phyloP scores from a whole-genome alignment of 352 stramenopile genomes.

The Pythium aphanidermatum region DNA sequence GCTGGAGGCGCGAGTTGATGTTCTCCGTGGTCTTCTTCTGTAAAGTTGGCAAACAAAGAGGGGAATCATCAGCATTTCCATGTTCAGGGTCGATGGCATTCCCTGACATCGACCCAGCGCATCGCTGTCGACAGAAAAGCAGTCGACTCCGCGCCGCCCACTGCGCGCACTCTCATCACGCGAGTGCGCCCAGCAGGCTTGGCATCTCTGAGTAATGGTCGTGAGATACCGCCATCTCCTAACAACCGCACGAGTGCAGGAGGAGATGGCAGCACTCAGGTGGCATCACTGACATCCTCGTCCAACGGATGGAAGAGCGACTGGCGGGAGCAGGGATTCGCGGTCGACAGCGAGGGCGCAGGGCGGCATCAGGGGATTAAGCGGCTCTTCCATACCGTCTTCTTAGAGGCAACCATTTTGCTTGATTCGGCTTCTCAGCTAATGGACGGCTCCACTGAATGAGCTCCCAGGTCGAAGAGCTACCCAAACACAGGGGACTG shows the following conservation, averaged over 20 bases:
- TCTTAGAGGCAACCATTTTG: slow-evolving; percentile 89
- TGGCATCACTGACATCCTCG: slow-evolving; percentile 32
- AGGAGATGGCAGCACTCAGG: neutral
- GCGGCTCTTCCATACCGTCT: slow-evolving; percentile 76
- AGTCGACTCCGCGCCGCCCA: no score
- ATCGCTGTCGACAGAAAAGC: no score
- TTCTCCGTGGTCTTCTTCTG: slow-evolving; percentile 98
- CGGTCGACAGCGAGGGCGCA: slow-evolving; percentile 1
- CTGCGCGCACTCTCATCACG: no score
- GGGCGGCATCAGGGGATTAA: slow-evolving; percentile 15
- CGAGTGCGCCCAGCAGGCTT: neutral
- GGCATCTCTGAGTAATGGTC: neutral
- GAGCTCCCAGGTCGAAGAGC: slow-evolving; percentile 1
- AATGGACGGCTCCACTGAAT: slow-evolving; percentile 59
- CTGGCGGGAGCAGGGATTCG: slow-evolving; percentile 3
- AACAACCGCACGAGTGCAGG: no score
- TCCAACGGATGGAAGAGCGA: slow-evolving; percentile 53
- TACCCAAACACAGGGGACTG: slow-evolving; percentile 3
- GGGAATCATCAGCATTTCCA: slow-evolving; percentile 21
- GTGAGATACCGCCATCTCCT: no score
- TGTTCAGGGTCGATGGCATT: no score
- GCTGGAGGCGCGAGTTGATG: slow-evolving; percentile 99
- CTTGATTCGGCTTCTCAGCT: slow-evolving; percentile 70
- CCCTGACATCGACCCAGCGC: slow-evolving; percentile 16
- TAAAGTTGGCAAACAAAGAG: slow-evolving; percentile 17